Evolutionary conservation across 2,329 filamentous ascomycete species (phyloP).

Genomic region (Cladorrhinum sp.): DNA sequence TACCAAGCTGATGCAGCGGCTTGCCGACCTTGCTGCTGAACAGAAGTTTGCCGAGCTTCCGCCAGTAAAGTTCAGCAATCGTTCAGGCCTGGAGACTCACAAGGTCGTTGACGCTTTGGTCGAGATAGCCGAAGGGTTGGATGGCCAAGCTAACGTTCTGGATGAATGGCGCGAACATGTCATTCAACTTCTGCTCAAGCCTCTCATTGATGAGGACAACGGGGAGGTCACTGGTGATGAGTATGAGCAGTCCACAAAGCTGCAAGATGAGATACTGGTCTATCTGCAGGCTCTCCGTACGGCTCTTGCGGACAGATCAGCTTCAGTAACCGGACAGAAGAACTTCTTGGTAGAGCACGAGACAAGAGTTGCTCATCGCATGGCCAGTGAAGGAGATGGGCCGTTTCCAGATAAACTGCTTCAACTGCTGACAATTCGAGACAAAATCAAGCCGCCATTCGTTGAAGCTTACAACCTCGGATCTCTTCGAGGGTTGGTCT

Average conservation of each 20-base stretch:
- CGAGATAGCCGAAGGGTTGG: constrained; percentile 61
- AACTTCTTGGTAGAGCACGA: constrained; percentile 75
- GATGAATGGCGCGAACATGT: constrained; percentile 73
- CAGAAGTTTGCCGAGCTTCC: constrained; percentile 62
- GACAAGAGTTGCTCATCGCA: constrained; percentile 55
- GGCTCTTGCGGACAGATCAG: constrained; percentile 73
- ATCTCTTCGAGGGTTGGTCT: constrained; percentile 69
- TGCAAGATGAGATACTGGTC: constrained; percentile 84
- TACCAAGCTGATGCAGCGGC: constrained; percentile 59
- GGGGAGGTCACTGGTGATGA: constrained; percentile 81
- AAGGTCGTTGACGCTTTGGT: constrained; percentile 65
- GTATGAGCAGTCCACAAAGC: constrained; percentile 80
- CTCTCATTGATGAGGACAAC: constrained; percentile 80
- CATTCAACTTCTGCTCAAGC: constrained; percentile 66
- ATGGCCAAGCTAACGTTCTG: constrained; percentile 68
- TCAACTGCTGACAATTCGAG: constrained; percentile 48
- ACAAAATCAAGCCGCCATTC: constrained; percentile 44
- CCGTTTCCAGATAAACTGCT: constrained; percentile 65
- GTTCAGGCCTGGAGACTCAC: constrained; percentile 70
- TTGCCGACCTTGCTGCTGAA: constrained; percentile 51
- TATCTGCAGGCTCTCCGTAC: constrained; percentile 78
- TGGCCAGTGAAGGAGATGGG: constrained; percentile 62
- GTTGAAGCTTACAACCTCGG: constrained; percentile 40
- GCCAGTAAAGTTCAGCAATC: constrained; percentile 50
- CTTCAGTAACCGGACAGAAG: constrained; percentile 71